Base-by-base conservation (phyloP, 1,284 basidiomycete genomes). In the Trichosporon coremiiforme region DNA sequence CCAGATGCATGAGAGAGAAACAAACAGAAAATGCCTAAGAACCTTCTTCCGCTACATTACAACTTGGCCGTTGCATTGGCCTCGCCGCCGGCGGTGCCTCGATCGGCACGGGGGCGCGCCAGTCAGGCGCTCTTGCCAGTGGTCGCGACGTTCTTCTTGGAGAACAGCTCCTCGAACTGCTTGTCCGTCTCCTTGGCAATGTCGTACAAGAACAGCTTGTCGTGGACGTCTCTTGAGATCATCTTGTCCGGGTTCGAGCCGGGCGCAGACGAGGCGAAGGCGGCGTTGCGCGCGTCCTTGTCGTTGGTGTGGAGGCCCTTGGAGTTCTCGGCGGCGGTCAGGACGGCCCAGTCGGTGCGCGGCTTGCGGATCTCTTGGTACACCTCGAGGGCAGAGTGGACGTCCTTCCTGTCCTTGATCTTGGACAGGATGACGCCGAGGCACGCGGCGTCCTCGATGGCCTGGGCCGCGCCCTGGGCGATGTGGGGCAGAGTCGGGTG, bases 241-340 rank as follows among this genome's bases (percentile, higher is more conserved):
- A 73, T 73, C 78, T 92, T 90, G 73, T 90, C 78, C 5, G 76
- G 77, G 65, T 78, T 78, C n/a, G 71, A 57, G 4, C 76, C 70
- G 65, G 74, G 75, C 64, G 73, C 70, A 6, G 73, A 73, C 17
- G 70, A 63, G 55, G 67, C 69, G 70, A 79, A 79, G 10, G 71
- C 71, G 15, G 70, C 69, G 71, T 77, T 73, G 60, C 77, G 71
- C 17, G 73, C 71, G 55, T 73, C 74, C 64, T 73, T 76, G 67
- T 76, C 77, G 65, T 71, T 70, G 4, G 80, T 75, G 68, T 81
- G 81, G 5, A 84, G 76, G 31, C 78, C 79, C 64, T 79, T 78
- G 8, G 82, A 80, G 74, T 82, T 82, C 31, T 74, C 76, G 9
- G 79, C 78, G n/a, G 81, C 82, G 12, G 75, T 77, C 6, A 72